Evolutionary conservation across 805 yeast species (phyloP), one percentile per base, ranked within the genome.

Genomic region (Vanderwaltozyma tropicalis): DNA sequence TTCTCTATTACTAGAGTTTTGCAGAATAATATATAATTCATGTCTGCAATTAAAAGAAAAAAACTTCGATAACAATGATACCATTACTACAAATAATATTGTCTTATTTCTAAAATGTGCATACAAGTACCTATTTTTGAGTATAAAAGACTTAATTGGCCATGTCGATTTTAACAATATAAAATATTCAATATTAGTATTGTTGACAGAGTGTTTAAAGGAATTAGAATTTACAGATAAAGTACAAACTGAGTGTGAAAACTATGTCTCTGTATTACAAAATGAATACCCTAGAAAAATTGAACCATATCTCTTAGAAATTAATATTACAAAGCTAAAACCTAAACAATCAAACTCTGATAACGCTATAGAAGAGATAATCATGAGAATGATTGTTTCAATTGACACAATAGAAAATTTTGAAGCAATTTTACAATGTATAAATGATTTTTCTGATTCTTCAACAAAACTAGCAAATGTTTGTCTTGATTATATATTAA

Each of bases 321-420:
- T 65, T 3, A 47, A 50, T 18, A 37, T 56, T 6, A 21, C 26
- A 13, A 43, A 41, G n/a, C 52, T 50, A 19, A 14, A 40, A 1
- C 41, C 42, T n/a, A 38, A 43, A 4, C 24, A 10, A 2, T 18
- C 39, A 1, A 31, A 40, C 4, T 18, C 38, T 3, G 34, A 39
- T 6, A 49, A 42, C 11, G 39, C 47, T 3, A 38, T 47, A 20
- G 62, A 61, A 37, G 61, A 58, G 16, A 42, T 50, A 1, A 41
- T 66, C 1, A 65, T 65, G 63, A 55, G 57, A 32, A 57, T 64
- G 62, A 46, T 66, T 0, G 52, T 57, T 41, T 46, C 62, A 1
- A 50, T 62, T 1, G 47, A 60, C 5, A 37, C 55, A 0, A 34
- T 35, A 1, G 10, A 43, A 8, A 47, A 53, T 30, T 48, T 55